Evolutionary conservation across 2,329 filamentous ascomycete species (phyloP).

Genomic region (Lithohypha guttulata): DNA sequence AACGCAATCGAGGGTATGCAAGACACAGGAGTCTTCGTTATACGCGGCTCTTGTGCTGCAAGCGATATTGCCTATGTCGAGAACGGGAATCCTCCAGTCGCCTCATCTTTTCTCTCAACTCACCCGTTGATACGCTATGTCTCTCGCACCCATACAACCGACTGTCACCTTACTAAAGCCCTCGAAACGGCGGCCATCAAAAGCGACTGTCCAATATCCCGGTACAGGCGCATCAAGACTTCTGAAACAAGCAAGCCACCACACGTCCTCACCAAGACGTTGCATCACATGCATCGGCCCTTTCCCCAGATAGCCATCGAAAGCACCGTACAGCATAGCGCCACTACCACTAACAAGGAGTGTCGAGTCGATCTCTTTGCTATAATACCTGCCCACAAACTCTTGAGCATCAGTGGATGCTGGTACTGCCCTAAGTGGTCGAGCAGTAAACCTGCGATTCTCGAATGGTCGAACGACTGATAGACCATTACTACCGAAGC

Average conservation of each 20-base stretch:
- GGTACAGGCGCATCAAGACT: conserved; percentile 34
- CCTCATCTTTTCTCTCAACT: too few relatives aligned
- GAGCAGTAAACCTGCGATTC: conserved; percentile 23
- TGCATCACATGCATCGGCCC: conserved; percentile 31
- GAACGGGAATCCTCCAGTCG: too few relatives aligned
- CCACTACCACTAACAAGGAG: conserved; percentile 28
- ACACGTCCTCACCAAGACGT: conserved; percentile 32
- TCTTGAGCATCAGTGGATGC: conserved; percentile 11
- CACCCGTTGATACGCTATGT: too few relatives aligned
- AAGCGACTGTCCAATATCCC: conserved; percentile 35
- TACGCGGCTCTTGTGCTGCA: too few relatives aligned
- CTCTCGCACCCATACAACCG: not conserved
- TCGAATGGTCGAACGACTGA: conserved; percentile 24
- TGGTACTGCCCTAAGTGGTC: conserved; percentile 16
- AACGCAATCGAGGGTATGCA: too few relatives aligned
- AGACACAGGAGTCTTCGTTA: too few relatives aligned
- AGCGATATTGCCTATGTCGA: too few relatives aligned
- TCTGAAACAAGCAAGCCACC: conserved; percentile 30
- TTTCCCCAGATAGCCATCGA: conserved; percentile 33
- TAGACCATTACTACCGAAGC: conserved; percentile 25
- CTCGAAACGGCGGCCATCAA: conserved; percentile 16
- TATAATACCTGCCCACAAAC: conserved; percentile 27
- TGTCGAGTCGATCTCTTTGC: conserved; percentile 28
- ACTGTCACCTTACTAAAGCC: not conserved
- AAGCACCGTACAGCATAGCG: conserved; percentile 33